Conservation (phyloP, 1,284 basidiomycete genomes). For the Puccinia horiana region DNA sequence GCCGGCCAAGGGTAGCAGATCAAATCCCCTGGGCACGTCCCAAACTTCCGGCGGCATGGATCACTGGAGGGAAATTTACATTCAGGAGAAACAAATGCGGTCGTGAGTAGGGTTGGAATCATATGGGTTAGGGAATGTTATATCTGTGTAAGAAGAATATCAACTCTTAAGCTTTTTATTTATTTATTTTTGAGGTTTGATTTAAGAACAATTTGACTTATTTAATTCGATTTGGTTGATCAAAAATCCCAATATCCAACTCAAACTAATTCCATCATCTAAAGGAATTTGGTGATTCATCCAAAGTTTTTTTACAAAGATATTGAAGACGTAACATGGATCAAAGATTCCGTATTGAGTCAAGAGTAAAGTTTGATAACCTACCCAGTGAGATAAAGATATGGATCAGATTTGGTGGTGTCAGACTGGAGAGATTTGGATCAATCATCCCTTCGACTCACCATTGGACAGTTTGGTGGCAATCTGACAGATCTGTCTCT, state of each 20-base stretch:
- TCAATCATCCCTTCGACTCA: slow-evolving; percentile 9
- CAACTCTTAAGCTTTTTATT: too few species aligned
- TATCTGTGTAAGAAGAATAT: too few species aligned
- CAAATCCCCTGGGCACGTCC: too few species aligned
- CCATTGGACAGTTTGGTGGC: slow-evolving; percentile 42
- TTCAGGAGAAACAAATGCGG: too few species aligned
- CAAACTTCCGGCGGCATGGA: too few species aligned
- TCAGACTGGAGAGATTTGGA: neutral
- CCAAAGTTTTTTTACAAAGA: slow-evolving; percentile 11
- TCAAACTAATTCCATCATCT: slow-evolving; percentile 46
- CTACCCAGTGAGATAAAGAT: neutral
- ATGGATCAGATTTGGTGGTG: neutral
- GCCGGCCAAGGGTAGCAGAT: too few species aligned
- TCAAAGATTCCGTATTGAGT: slow-evolving; percentile 43
- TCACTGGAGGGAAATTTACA: too few species aligned
- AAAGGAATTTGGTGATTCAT: slow-evolving; percentile 23
- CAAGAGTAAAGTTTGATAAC: slow-evolving; percentile 45
- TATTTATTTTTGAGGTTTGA: too few species aligned
- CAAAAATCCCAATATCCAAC: slow-evolving; percentile 46
- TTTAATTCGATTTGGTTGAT: slow-evolving; percentile 42
- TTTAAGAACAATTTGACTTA: slow-evolving; percentile 7
- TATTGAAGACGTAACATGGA: slow-evolving; percentile 26
- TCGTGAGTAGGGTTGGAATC: too few species aligned
- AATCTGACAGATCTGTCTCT: slow-evolving; percentile 33
- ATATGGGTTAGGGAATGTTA: too few species aligned